Conservation (phyloP, 192 early-diverging fungal species). For the Backusella luteola region DNA sequence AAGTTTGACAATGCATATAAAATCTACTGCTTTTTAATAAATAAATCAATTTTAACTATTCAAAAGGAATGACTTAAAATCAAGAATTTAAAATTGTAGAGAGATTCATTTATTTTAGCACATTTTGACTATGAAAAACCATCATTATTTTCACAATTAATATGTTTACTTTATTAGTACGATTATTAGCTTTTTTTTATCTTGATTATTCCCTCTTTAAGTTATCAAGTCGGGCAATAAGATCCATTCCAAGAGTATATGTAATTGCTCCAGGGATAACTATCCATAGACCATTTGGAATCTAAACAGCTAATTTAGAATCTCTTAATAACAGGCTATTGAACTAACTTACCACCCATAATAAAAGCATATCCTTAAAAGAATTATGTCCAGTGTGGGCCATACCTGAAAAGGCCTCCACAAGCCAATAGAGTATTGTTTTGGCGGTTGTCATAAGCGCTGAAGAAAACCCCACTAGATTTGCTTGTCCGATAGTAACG, state of each 20-base stretch:
- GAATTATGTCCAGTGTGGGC: constrained; percentile 30
- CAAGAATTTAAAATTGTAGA: too few relatives aligned
- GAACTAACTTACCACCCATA: constrained; percentile 27
- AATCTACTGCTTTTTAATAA: too few relatives aligned
- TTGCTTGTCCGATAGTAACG: constrained; percentile 7
- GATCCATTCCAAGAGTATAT: constrained; percentile 12
- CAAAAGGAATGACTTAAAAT: too few relatives aligned
- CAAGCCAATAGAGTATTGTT: constrained; percentile 34
- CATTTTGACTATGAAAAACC: too few relatives aligned
- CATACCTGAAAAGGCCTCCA: constrained; percentile 30
- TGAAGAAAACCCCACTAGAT: constrained; percentile 26
- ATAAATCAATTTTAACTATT: too few relatives aligned
- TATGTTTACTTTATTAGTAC: background rate
- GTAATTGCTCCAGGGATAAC: constrained; percentile 25
- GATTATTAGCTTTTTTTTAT: background rate
- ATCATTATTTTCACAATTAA: background rate
- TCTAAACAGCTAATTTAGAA: constrained; percentile 11
- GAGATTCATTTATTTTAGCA: too few relatives aligned
- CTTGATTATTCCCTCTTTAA: background rate
- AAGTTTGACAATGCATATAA: too few relatives aligned
- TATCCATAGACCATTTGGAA: constrained; percentile 38
- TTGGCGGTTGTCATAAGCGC: constrained; percentile 28
- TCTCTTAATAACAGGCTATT: background rate
- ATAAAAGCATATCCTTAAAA: background rate
- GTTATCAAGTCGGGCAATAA: background rate